These are phyloP conservation scores for Leersia perrieri DNA, from an alignment of 176 grass and related monocot species.

Conservation along the genomic window DNA sequence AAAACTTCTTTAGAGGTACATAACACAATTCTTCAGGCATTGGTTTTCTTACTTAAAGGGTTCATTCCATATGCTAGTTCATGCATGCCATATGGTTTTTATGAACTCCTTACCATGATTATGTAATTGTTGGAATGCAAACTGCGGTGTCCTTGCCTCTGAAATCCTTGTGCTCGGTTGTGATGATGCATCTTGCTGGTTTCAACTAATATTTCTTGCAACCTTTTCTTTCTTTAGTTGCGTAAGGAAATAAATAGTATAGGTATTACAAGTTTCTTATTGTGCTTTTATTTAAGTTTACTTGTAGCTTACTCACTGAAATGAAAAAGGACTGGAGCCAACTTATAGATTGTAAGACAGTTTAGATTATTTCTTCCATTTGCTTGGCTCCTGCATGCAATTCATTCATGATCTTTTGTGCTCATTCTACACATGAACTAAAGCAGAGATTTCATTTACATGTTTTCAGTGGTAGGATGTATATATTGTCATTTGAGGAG, in stretches of 20 bases:
- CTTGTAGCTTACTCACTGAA: background rate
- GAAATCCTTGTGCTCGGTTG: background rate
- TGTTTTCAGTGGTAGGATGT: background rate
- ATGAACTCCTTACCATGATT: background rate
- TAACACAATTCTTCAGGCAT: background rate
- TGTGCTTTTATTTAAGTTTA: background rate
- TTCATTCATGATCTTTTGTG: background rate
- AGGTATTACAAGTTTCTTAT: background rate
- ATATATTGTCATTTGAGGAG: background rate
- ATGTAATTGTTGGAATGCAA: background rate
- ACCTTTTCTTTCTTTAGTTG: background rate
- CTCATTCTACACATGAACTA: background rate
- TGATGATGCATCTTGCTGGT: background rate
- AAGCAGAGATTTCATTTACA: conserved; percentile 16
- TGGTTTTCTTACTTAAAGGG: background rate
- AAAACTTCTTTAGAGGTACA: conserved; percentile 55
- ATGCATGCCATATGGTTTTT: background rate
- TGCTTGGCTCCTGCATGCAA: background rate
- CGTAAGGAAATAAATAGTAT: background rate
- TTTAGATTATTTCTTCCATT: background rate
- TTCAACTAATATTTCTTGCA: background rate
- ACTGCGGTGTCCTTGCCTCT: background rate
- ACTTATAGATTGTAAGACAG: conserved; percentile 2
- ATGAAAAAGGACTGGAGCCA: background rate
- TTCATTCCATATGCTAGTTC: background rate